Conservation (phyloP, 345 rosid species). For the Kandelia obovata region DNA sequence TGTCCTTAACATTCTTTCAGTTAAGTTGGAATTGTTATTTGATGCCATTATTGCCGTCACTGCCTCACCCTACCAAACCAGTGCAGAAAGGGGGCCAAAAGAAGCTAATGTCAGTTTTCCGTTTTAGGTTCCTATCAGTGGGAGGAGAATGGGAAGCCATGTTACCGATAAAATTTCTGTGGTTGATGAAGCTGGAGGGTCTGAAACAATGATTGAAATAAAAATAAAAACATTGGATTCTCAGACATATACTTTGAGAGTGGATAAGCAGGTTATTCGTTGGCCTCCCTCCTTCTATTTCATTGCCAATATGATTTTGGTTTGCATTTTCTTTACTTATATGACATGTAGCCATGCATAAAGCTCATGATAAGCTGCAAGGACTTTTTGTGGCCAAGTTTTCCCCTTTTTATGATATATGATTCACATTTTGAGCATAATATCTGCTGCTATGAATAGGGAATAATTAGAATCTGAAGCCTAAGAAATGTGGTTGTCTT, state of each 20-base stretch:
- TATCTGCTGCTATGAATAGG: neutral
- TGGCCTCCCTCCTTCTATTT: neutral
- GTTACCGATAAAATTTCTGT: conserved; percentile 33
- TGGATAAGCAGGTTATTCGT: conserved; percentile 62
- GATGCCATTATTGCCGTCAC: neutral
- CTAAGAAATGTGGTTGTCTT: neutral
- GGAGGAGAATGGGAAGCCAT: conserved; percentile 48
- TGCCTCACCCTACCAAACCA: neutral
- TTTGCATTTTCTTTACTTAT: neutral
- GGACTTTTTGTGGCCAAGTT: conserved; percentile 2
- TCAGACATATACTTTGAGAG: conserved; percentile 65
- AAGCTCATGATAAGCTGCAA: neutral
- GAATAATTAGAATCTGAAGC: neutral
- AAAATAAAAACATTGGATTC: conserved; percentile 73
- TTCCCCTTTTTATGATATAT: conserved; percentile 6
- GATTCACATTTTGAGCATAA: conserved; percentile 11
- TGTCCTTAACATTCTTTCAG: too few relatives aligned
- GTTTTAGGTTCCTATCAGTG: conserved; percentile 22
- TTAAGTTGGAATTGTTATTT: neutral
- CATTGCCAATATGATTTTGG: conserved; percentile 2
- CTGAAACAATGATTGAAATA: conserved; percentile 60
- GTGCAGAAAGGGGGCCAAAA: neutral
- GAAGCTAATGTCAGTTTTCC: neutral
- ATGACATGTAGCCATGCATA: too few relatives aligned
- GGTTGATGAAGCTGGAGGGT: conserved; percentile 34